Base-by-base conservation (phyloP, 805 yeast species). In the Brettanomyces custersianus region DNA sequence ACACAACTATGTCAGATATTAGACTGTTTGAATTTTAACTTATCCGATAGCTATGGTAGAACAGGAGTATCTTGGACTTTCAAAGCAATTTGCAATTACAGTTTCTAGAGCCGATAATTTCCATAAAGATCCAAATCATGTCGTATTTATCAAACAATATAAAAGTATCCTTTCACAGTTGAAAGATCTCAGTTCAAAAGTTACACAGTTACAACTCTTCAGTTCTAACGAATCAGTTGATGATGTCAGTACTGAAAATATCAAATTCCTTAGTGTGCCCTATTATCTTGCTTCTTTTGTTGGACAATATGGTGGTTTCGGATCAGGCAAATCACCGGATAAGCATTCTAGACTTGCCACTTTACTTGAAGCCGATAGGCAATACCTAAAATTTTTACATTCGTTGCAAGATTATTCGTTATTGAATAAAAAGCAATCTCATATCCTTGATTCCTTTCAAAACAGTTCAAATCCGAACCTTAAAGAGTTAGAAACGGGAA, bases 191-290 rank as follows among this genome's bases (percentile, higher is more conserved):
- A 44, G 70, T 41, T 41, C 45, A 1, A 52, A 62, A 10, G 63
- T 79, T 1, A 59, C 64, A 10, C 57, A 60, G n/a, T 55, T 77
- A 13, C 65, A 75, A 3, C 53, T 86, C 18, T 86, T 83, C 59
- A 80, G 90, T 46, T 57, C 60, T 10, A 85, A 85, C 53, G 96
- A 87, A 52, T 49, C 66, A 0, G 39, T 82, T 2, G 82, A 76
- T 1, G 96, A 87, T 46, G 48, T 87, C 9, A 63, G 70, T 27
- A 80, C 94, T 1, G 52, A 60, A 4, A 75, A 82, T 30, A 52
- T 87, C 15, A 74, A 73, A 38, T 82, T 71, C 44, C 51, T 84
- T 15, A 60, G 72, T 4, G 49, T 80, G 2, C 77, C 77, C 41
- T 86, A 66, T 51, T 70, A 76, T 45, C 47, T 81, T 25, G 94